phyloP scores from a whole-genome alignment of 441 rosid genomes.

The Adansonia gregorii region DNA sequence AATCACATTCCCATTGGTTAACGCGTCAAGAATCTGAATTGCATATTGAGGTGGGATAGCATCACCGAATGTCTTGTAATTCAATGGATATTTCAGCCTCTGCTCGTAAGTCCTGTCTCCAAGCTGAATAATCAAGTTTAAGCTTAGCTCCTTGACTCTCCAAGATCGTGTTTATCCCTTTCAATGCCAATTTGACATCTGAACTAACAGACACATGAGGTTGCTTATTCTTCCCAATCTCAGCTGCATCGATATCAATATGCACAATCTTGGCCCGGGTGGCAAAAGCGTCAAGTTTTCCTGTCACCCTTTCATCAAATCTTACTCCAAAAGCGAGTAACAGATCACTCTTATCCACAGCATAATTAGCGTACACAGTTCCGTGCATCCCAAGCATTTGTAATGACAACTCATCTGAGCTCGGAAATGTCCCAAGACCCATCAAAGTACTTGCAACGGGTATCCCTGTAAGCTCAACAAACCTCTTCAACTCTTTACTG shows the following conservation, averaged over 20 bases:
- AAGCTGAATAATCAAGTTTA: neutral
- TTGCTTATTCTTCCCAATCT: constrained; percentile 12
- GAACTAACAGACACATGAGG: constrained; percentile 1
- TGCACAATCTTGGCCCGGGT: constrained; percentile 3
- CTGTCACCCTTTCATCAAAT: constrained; percentile 2
- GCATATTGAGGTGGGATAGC: constrained; percentile 3
- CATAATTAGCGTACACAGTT: constrained; percentile 70
- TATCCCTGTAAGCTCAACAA: constrained; percentile 81
- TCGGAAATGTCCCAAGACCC: constrained; percentile 2
- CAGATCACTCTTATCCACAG: constrained; percentile 10
- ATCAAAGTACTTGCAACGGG: constrained; percentile 98
- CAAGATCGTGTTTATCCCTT: neutral
- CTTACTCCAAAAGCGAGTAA: neutral
- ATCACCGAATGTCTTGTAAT: neutral
- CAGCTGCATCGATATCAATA: neutral
- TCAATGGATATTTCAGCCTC: constrained; percentile 12
- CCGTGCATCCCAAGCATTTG: constrained; percentile 16
- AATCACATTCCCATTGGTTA: neutral
- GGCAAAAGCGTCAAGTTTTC: neutral
- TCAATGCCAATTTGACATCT: constrained; percentile 16
- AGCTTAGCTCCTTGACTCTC: constrained; percentile 7
- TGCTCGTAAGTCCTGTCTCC: neutral
- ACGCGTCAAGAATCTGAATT: neutral
- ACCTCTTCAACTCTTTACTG: constrained; percentile 70
- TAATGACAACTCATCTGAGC: neutral